Percentiles rank a stretch among this genome's conserved stretches.
Conservation (phyloP, 768 basidiomycete species). For the Kwoniella newhampshirensis region DNA sequence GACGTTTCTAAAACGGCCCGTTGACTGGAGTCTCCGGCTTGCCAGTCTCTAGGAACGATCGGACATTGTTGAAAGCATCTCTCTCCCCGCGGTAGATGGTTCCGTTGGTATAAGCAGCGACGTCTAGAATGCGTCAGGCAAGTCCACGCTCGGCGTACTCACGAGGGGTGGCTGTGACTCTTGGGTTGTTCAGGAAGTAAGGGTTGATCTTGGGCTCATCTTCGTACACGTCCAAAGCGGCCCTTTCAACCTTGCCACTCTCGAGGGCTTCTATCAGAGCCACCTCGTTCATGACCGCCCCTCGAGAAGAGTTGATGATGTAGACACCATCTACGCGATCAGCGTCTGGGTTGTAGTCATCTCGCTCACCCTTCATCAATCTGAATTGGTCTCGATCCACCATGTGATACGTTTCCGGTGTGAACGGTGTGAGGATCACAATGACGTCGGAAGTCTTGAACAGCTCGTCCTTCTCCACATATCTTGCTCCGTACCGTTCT, state of each 20-base stretch:
- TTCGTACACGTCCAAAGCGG: slow-evolving; percentile 53
- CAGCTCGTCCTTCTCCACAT: slow-evolving; percentile 27
- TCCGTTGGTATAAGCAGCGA: slow-evolving; percentile 29
- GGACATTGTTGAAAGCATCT: slow-evolving; percentile 40
- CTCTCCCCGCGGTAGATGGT: slow-evolving; percentile 32
- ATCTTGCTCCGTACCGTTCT: slow-evolving; percentile 17
- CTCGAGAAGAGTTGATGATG: slow-evolving; percentile 49
- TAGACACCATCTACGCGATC: slow-evolving; percentile 31
- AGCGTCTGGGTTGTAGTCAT: background rate
- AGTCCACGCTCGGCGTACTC: no score
- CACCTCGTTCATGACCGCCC: slow-evolving; percentile 47
- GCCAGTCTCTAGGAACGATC: slow-evolving; percentile 37
- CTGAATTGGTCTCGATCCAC: slow-evolving; percentile 31
- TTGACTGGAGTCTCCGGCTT: slow-evolving; percentile 39
- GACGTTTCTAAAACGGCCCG: slow-evolving; percentile 26
- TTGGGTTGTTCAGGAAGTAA: slow-evolving; percentile 36
- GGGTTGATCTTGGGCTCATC: slow-evolving; percentile 44
- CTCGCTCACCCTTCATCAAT: slow-evolving; percentile 41
- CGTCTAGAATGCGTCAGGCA: no score
- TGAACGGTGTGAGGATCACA: slow-evolving; percentile 18
- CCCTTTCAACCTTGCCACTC: slow-evolving; percentile 43
- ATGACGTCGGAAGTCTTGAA: slow-evolving; percentile 25
- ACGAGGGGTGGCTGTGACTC: slow-evolving; percentile 27
- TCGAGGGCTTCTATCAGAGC: slow-evolving; percentile 51
- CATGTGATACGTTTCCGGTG: slow-evolving; percentile 23